Conservation (phyloP, 257 asterid species). For the Petunia axillaris region DNA sequence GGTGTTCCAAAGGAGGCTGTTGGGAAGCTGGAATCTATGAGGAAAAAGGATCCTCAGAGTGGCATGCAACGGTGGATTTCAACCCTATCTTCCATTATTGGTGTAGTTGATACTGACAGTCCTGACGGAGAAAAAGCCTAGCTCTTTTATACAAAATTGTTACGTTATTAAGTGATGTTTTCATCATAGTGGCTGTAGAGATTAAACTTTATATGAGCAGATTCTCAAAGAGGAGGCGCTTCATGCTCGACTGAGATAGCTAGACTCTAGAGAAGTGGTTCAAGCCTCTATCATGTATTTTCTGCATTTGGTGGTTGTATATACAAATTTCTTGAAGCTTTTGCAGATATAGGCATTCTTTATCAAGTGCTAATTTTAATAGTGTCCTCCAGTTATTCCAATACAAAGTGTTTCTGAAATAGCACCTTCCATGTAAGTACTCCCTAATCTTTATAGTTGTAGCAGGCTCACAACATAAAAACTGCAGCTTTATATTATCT, state of each 20-base stretch:
- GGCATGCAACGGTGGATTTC: slow-evolving; percentile 68
- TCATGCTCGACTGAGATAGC: not conserved
- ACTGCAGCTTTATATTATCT: not conserved
- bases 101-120: slow-evolving; percentile 37
- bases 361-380: not conserved
- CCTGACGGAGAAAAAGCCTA: slow-evolving; percentile 27
- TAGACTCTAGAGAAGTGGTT: not conserved
- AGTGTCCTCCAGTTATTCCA: slow-evolving; percentile 4
- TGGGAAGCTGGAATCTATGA: slow-evolving; percentile 50
- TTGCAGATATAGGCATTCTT: slow-evolving; percentile 11
- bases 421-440: not conserved
- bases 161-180: not conserved
- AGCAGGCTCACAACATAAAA: not conserved
- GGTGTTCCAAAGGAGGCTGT: slow-evolving; percentile 74
- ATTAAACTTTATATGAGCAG: not conserved
- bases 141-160: not conserved
- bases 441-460: not conserved
- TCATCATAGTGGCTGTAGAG: not conserved
- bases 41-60: slow-evolving; percentile 51
- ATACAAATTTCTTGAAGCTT: slow-evolving; percentile 11
- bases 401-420: not conserved
- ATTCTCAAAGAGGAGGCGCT: not conserved
- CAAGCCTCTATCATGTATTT: slow-evolving; percentile 8
- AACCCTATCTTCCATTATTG: slow-evolving; percentile 59
- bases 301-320: not conserved